phyloP scores from a whole-genome alignment of 169 alveolate genomes.

The Eimeria tenella region DNA sequence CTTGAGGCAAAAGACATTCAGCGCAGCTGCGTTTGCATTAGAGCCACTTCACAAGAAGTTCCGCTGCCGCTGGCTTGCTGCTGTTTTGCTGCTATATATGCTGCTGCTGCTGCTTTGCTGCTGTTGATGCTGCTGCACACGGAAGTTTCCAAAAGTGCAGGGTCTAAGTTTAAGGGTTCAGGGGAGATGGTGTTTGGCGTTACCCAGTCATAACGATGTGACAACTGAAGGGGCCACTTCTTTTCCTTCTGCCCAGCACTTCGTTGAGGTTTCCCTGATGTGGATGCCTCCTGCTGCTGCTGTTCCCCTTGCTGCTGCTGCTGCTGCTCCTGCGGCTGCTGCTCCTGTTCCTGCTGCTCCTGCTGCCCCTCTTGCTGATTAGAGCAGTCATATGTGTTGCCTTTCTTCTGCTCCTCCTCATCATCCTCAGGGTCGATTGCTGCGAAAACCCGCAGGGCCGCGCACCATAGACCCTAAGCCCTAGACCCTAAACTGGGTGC shows the following conservation, averaged over 20 bases:
- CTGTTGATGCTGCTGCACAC: constrained; percentile 1
- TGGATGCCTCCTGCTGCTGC: background rate
- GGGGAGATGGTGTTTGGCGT: no score
- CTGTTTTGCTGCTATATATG: background rate
- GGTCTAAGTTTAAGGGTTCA: background rate
- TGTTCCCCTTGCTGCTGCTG: background rate
- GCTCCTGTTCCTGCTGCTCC: background rate
- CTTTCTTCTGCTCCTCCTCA: background rate
- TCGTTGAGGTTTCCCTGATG: background rate
- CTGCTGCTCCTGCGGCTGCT: background rate
- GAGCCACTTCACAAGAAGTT: no score
- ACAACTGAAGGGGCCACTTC: background rate
- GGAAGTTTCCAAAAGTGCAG: background rate
- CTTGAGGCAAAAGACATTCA: no score
- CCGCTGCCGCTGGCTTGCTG: background rate
- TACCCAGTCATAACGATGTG: constrained; percentile 41
- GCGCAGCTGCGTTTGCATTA: no score
- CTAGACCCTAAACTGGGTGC: background rate
- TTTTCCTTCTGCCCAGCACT: background rate
- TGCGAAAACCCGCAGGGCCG: background rate
- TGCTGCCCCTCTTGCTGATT: background rate
- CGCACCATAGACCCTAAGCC: background rate
- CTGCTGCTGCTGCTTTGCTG: constrained; percentile 17
- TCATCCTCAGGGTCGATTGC: constrained; percentile 13
- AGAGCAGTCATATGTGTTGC: background rate